A percentile compares a stretch with the other conserved stretches of the same genome.
Conservation (phyloP, 2,329 filamentous ascomycete genomes). For the Chaetomiaceae sp. region DNA sequence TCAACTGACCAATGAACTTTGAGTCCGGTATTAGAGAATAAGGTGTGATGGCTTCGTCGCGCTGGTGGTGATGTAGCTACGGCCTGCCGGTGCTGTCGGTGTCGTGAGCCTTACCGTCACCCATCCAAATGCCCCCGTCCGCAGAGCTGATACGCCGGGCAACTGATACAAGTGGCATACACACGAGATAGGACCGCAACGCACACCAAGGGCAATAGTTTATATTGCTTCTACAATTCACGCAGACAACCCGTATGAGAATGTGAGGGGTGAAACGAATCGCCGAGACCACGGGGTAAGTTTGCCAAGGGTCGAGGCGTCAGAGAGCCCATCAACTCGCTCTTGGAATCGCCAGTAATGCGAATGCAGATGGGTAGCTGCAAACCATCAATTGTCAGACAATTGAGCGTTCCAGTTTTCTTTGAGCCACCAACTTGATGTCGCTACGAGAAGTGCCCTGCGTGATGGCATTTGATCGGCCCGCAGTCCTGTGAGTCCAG, state of each 20-base stretch:
- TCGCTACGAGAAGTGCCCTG: not conserved
- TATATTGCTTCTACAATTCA: slow-evolving; percentile 7
- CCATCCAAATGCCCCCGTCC: too few relatives aligned
- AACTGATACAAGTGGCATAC: too few relatives aligned
- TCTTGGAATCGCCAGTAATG: slow-evolving; percentile 54
- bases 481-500: not conserved
- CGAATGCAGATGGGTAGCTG: slow-evolving; percentile 48
- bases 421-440: slow-evolving; percentile 4
- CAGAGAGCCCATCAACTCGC: slow-evolving; percentile 51
- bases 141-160: too few relatives aligned
- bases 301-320: slow-evolving; percentile 38
- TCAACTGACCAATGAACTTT: slow-evolving; percentile 38
- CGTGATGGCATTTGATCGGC: not conserved
- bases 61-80: too few relatives aligned
- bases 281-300: slow-evolving; percentile 42
- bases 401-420: slow-evolving; percentile 40
- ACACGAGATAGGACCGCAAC: too few relatives aligned
- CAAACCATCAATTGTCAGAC: slow-evolving; percentile 49
- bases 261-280: slow-evolving; percentile 62
- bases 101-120: too few relatives aligned
- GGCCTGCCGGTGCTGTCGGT: too few relatives aligned
- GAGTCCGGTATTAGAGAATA: too few relatives aligned
- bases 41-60: too few relatives aligned
- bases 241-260: not conserved
- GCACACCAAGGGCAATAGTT: not conserved